These are phyloP conservation scores for Macrophomina tecta DNA, from an alignment of 2,329 filamentous ascomycete species.

Conservation along the genomic window DNA sequence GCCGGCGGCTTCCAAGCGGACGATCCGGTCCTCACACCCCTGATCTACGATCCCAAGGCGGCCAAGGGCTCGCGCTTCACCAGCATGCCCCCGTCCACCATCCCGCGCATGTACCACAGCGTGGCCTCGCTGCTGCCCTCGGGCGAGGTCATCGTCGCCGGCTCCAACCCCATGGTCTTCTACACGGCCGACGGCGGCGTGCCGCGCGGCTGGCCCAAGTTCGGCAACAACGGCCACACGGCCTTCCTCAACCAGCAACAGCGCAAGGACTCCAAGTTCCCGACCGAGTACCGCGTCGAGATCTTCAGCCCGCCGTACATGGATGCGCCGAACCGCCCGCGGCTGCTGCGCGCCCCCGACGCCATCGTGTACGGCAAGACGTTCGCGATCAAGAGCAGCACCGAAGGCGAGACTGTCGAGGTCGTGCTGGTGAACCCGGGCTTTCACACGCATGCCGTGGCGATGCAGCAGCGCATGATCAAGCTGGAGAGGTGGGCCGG, in stretches of 20 bases:
- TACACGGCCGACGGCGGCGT: conserved; percentile 43
- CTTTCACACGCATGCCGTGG: conserved; percentile 60
- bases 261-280: conserved; percentile 38
- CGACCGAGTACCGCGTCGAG: conserved; percentile 63
- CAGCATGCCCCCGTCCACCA: conserved; percentile 34
- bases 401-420: conserved; percentile 46
- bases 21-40: conserved; percentile 7
- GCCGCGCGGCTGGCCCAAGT: conserved; percentile 19
- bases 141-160: conserved; percentile 60
- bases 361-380: conserved; percentile 45
- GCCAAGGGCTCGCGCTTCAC: not conserved
- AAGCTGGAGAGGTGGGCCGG: conserved; percentile 46
- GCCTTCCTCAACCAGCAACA: conserved; percentile 27
- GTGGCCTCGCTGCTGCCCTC: conserved; percentile 60
- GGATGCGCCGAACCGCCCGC: conserved; percentile 52
- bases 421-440: conserved; percentile 58
- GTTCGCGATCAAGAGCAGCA: conserved; percentile 51
- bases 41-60: conserved; percentile 20
- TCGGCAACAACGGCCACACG: conserved; percentile 21
- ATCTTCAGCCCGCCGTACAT: conserved; percentile 62
- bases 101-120: conserved; percentile 58
- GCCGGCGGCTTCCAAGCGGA: conserved; percentile 24
- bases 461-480: conserved; percentile 62
- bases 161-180: conserved; percentile 58
- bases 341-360: conserved; percentile 47